Evolutionary conservation across 139 green algal species (phyloP).

Genomic region (Desmodesmus armatus): DNA sequence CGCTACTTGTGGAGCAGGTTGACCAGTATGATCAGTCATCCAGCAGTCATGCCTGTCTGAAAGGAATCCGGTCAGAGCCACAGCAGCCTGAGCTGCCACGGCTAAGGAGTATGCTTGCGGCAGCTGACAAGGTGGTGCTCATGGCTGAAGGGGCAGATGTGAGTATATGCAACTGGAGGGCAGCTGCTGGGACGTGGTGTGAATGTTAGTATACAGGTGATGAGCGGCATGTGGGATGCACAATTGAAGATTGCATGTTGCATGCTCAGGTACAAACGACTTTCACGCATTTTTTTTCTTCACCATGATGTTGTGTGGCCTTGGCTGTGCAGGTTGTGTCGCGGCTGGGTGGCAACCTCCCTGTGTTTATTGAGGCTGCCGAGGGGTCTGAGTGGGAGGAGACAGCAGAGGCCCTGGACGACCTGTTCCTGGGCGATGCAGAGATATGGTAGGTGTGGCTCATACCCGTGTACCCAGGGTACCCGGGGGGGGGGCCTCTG

Average conservation of each 20-base stretch:
- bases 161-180: conserved; percentile 4
- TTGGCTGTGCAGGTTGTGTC: conserved; percentile 60
- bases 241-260: too few species aligned
- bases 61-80: conserved; percentile 59
- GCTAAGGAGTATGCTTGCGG: neutral
- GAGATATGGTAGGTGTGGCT: conserved; percentile 87
- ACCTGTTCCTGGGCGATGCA: conserved; percentile 87
- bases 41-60: conserved; percentile 55
- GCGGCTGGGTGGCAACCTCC: conserved; percentile 70
- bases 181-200: too few species aligned
- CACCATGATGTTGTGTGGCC: too few species aligned
- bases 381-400: conserved; percentile 82
- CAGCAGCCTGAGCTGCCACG: conserved; percentile 67
- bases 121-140: conserved; percentile 34
- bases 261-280: too few species aligned
- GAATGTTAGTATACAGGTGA: too few species aligned
- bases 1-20: conserved; percentile 64
- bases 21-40: conserved; percentile 63
- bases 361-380: conserved; percentile 72
- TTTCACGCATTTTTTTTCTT: too few species aligned
- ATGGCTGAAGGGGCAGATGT: conserved; percentile 43
- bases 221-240: too few species aligned
- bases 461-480: too few species aligned
- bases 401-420: conserved; percentile 81
- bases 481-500: too few species aligned